Conservation (phyloP, 345 rosid genomes). For the Eucalyptus sp. region DNA sequence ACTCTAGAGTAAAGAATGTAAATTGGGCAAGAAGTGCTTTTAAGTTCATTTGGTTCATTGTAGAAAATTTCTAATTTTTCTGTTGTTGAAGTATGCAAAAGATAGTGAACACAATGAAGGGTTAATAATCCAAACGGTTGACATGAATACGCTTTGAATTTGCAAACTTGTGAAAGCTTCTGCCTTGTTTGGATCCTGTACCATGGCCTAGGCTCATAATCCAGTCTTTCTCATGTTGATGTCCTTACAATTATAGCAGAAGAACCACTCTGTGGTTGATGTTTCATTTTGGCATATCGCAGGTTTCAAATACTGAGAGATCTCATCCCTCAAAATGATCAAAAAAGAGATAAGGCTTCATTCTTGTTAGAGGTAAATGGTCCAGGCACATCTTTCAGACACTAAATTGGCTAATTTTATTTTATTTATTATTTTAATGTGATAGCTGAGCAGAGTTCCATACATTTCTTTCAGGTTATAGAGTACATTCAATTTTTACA, state of each 20-base stretch:
- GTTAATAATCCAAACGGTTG: background rate
- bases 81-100: background rate
- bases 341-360: conserved; percentile 82
- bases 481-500: conserved; percentile 72
- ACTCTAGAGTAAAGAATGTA: background rate
- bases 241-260: background rate
- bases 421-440: too few species aligned
- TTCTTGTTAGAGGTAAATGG: conserved; percentile 57
- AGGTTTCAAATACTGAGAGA: conserved; percentile 81
- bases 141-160: background rate
- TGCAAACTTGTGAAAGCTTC: background rate
- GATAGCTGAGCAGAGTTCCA: background rate
- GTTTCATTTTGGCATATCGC: conserved; percentile 5
- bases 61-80: background rate
- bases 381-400: background rate
- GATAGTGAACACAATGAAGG: background rate
- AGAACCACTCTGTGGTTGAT: background rate
- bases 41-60: background rate
- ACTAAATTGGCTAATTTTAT: background rate
- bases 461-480: conserved; percentile 38
- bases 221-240: background rate
- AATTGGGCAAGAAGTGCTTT: background rate
- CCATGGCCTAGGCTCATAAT: background rate
- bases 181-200: background rate
- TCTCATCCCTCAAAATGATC: conserved; percentile 74